Conservation (phyloP, 805 yeast genomes). For the Nakazawaea wyomingensis region DNA sequence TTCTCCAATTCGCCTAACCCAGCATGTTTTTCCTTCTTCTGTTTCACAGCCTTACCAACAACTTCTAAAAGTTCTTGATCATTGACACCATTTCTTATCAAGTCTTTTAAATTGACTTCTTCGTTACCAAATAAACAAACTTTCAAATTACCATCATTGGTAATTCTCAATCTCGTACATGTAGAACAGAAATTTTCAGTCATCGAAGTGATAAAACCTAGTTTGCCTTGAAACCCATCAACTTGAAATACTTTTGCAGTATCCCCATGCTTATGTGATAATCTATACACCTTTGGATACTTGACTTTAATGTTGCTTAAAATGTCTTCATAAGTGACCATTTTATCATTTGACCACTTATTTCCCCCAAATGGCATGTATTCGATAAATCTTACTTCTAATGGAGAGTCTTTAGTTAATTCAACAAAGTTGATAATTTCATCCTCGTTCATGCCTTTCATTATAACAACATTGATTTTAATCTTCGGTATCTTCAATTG, state of each 20-base stretch:
- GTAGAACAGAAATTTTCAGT: slow-evolving; percentile 47
- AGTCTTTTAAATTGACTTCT: slow-evolving; percentile 42
- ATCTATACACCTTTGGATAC: slow-evolving; percentile 24
- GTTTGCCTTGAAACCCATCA: slow-evolving; percentile 36
- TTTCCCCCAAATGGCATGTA: slow-evolving; percentile 58
- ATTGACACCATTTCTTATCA: slow-evolving; percentile 31
- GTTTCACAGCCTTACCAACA: slow-evolving; percentile 41
- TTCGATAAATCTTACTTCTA: slow-evolving; percentile 50
- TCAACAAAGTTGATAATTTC: slow-evolving; percentile 44
- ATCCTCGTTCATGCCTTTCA: slow-evolving; percentile 46
- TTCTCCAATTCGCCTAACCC: slow-evolving; percentile 41
- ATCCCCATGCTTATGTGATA: slow-evolving; percentile 34
- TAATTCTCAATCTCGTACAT: slow-evolving; percentile 47
- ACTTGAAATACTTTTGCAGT: slow-evolving; percentile 43
- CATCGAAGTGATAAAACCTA: slow-evolving; percentile 55
- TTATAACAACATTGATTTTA: slow-evolving; percentile 45
- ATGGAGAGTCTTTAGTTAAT: slow-evolving; percentile 30
- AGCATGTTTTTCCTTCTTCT: slow-evolving; percentile 47
- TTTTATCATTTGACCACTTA: slow-evolving; percentile 41
- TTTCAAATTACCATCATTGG: slow-evolving; percentile 50
- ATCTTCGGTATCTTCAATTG: slow-evolving; percentile 39
- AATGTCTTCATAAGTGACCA: slow-evolving; percentile 42
- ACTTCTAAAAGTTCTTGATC: slow-evolving; percentile 32
- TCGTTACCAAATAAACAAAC: slow-evolving; percentile 50
- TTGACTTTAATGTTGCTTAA: slow-evolving; percentile 25